Conservation (phyloP, 331 rosid species). For the Malus hybrid region DNA sequence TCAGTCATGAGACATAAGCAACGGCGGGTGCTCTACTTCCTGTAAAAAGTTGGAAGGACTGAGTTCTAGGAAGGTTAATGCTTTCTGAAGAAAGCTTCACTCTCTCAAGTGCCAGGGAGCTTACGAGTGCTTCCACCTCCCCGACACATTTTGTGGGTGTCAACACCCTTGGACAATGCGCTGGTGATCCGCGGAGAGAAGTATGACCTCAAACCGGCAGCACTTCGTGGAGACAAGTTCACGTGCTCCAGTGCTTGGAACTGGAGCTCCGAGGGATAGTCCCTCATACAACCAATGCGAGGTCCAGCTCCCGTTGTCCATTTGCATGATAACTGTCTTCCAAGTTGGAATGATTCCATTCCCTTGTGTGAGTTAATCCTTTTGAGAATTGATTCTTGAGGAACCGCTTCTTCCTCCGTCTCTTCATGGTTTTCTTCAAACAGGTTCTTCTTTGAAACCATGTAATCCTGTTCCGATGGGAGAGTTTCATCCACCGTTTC, state of each 20-base stretch:
- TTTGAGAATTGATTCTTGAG: constrained; percentile 64
- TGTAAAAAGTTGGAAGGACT: constrained; percentile 34
- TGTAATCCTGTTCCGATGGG: constrained; percentile 16
- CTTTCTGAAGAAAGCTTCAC: neutral
- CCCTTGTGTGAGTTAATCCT: constrained; percentile 78
- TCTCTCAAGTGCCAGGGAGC: constrained; percentile 1
- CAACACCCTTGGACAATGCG: constrained; percentile 27
- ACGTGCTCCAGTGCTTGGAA: constrained; percentile 78
- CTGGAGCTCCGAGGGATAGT: constrained; percentile 88
- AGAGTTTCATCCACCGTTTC: constrained; percentile 18
- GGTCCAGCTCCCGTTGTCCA: constrained; percentile 99
- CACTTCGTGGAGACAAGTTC: constrained; percentile 70
- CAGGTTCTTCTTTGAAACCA: constrained; percentile 16
- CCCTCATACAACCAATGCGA: constrained; percentile 84
- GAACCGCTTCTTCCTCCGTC: constrained; percentile 39
- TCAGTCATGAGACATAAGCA: constrained; percentile 21
- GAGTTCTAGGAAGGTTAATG: constrained; percentile 19
- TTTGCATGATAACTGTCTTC: constrained; percentile 85
- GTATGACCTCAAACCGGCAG: constrained; percentile 22
- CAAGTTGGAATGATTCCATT: constrained; percentile 73
- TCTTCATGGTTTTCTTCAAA: constrained; percentile 28
- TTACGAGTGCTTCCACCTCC: constrained; percentile 12
- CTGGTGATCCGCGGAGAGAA: constrained; percentile 26
- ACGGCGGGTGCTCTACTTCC: constrained; percentile 33
- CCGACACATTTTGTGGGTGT: constrained; percentile 10